Conservation (phyloP, 192 early-diverging fungal species). For the Pilaira anomala region DNA sequence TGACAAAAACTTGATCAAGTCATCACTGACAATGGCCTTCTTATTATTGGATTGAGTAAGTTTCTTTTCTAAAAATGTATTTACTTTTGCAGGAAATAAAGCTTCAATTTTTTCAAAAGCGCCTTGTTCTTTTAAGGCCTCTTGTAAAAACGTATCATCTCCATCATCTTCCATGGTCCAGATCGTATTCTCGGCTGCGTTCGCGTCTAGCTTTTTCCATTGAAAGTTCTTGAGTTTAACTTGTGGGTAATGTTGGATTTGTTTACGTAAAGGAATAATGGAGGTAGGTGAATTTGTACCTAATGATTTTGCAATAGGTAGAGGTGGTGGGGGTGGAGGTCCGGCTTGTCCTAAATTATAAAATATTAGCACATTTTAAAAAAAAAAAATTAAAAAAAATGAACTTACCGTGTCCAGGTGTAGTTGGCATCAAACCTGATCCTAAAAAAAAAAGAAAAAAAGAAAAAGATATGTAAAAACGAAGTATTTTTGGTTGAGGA, state of each 20-base stretch:
- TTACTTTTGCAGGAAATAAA: slow-evolving; percentile 65
- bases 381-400: not conserved
- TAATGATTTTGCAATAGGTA: not conserved
- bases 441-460: not conserved
- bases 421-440: not conserved
- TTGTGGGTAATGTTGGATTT: slow-evolving; percentile 33
- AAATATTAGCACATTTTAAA: not conserved
- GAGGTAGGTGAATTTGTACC: not conserved
- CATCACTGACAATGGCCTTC: slow-evolving; percentile 48
- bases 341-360: slow-evolving; percentile 29
- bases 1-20: slow-evolving; percentile 60
- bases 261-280: slow-evolving; percentile 21
- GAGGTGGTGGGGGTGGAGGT: slow-evolving; percentile 34
- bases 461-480: not conserved
- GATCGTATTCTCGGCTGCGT: slow-evolving; percentile 22
- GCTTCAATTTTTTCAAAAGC: slow-evolving; percentile 63
- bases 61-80: slow-evolving; percentile 39
- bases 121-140: slow-evolving; percentile 40
- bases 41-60: slow-evolving; percentile 34
- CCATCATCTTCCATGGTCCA: slow-evolving; percentile 14
- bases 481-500: not conserved
- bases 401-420: not conserved
- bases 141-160: slow-evolving; percentile 23
- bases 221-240: slow-evolving; percentile 32
- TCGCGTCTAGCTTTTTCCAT: slow-evolving; percentile 34